These are phyloP conservation scores for Phytophthora idaei DNA, from an alignment of 352 stramenopile genomes.

Conservation along the genomic window DNA sequence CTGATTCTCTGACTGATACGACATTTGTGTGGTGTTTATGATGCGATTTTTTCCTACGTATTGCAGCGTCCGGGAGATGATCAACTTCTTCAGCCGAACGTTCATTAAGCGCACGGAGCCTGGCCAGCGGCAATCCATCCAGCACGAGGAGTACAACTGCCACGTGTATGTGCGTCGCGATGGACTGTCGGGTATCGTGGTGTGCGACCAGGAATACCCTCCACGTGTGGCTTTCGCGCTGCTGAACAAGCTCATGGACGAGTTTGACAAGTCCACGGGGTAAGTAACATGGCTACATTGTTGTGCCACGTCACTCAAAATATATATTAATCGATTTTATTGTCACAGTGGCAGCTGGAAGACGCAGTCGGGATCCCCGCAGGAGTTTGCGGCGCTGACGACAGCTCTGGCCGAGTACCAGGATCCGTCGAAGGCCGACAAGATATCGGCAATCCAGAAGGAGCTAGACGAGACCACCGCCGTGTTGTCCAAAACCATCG, in stretches of 20 bases:
- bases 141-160: slow-evolving; percentile 99
- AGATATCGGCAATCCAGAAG: slow-evolving; percentile 99
- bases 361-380: slow-evolving; percentile 66
- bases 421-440: slow-evolving; percentile 98
- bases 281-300: slow-evolving; percentile 30
- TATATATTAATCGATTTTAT: slow-evolving; percentile 16
- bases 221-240: slow-evolving; percentile 98
- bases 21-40: slow-evolving; percentile 9
- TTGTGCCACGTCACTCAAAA: slow-evolving; percentile 21
- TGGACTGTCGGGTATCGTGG: slow-evolving; percentile 95
- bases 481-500: slow-evolving; percentile 99
- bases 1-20: background rate
- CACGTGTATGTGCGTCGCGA: slow-evolving; percentile 98
- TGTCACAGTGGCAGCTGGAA: slow-evolving; percentile 65
- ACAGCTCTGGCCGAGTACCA: slow-evolving; percentile 97
- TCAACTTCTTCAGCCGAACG: slow-evolving; percentile 99
- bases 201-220: slow-evolving; percentile 98
- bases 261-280: slow-evolving; percentile 90
- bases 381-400: slow-evolving; percentile 90
- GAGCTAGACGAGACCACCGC: slow-evolving; percentile 99
- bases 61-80: slow-evolving; percentile 96
- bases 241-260: slow-evolving; percentile 96
- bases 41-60: background rate
- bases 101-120: slow-evolving; percentile 97
- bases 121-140: slow-evolving; percentile 97